Percentiles rank a stretch among this genome's conserved stretches.
Conservation (phyloP, 1,284 basidiomycete genomes). For the Apiotrichum gamsii region DNA sequence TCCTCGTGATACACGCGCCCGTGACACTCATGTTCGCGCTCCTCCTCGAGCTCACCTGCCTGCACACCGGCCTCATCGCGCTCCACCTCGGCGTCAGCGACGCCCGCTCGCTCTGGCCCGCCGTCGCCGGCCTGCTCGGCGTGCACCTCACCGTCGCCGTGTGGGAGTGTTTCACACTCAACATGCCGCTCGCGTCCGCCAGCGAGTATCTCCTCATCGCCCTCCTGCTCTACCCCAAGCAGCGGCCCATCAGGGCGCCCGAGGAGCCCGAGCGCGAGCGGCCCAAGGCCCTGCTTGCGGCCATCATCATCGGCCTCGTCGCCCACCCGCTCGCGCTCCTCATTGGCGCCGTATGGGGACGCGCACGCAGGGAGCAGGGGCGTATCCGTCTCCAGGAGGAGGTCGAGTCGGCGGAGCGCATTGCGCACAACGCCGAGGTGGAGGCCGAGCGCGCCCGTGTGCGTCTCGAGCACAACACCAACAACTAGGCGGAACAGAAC, state of each 20-base stretch:
- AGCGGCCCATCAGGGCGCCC: slow-evolving; percentile 30
- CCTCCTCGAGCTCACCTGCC: slow-evolving; percentile 49
- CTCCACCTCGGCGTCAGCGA: slow-evolving; percentile 47
- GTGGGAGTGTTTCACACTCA: slow-evolving; percentile 32
- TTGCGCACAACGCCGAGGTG: slow-evolving; percentile 10
- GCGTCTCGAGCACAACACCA: too few relatives aligned
- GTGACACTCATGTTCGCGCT: slow-evolving; percentile 51
- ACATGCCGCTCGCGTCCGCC: slow-evolving; percentile 37
- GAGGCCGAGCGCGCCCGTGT: neutral
- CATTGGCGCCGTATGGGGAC: slow-evolving; percentile 33
- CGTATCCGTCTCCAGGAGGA: slow-evolving; percentile 47
- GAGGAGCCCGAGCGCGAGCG: slow-evolving; percentile 27
- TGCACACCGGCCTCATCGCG: slow-evolving; percentile 51
- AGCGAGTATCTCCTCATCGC: slow-evolving; percentile 41
- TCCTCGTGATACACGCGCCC: slow-evolving; percentile 51
- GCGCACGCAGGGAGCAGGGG: slow-evolving; percentile 32
- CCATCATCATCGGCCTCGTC: slow-evolving; percentile 41
- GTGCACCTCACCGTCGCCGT: slow-evolving; percentile 38
- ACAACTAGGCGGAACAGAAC: too few relatives aligned
- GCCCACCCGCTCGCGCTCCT: slow-evolving; percentile 43
- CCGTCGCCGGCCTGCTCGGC: slow-evolving; percentile 31
- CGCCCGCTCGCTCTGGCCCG: slow-evolving; percentile 38
- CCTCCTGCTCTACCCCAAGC: slow-evolving; percentile 40
- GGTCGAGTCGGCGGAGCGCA: slow-evolving; percentile 38
- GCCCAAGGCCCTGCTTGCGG: slow-evolving; percentile 38